phyloP scores from a whole-genome alignment of 1,284 basidiomycete species.

The Kwoniella shivajii region DNA sequence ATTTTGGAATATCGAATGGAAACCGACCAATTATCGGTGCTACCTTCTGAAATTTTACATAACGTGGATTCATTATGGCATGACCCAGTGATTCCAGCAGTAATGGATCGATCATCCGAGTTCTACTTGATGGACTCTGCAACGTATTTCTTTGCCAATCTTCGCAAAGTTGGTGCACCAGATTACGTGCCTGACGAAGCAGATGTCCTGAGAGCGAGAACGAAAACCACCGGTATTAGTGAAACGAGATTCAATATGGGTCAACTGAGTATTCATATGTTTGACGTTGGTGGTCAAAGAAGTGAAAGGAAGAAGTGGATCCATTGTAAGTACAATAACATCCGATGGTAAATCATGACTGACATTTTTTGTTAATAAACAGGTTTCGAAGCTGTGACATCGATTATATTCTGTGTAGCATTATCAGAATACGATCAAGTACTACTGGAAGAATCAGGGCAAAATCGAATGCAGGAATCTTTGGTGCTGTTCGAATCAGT shows the following conservation, averaged over 20 bases:
- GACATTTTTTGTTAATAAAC: background rate
- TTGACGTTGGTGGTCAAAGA: constrained; percentile 90
- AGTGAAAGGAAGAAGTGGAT: constrained; percentile 96
- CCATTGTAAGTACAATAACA: constrained; percentile 61
- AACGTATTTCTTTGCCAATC: constrained; percentile 86
- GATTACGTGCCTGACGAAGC: constrained; percentile 85
- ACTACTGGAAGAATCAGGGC: constrained; percentile 66
- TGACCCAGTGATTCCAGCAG: constrained; percentile 80
- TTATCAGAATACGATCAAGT: constrained; percentile 94
- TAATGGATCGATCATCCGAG: constrained; percentile 84
- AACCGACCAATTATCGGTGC: constrained; percentile 48
- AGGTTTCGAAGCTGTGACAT: constrained; percentile 87
- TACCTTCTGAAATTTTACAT: constrained; percentile 64
- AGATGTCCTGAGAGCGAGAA: constrained; percentile 84
- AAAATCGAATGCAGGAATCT: constrained; percentile 92
- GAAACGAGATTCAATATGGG: constrained; percentile 71
- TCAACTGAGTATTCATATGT: constrained; percentile 67
- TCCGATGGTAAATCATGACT: background rate
- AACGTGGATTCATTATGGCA: constrained; percentile 85
- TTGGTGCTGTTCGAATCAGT: constrained; percentile 92
- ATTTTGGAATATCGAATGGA: constrained; percentile 59
- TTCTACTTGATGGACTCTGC: constrained; percentile 98
- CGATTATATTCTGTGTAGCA: constrained; percentile 93
- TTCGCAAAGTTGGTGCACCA: constrained; percentile 74
- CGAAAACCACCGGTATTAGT: constrained; percentile 90